Base-by-base conservation (phyloP, 1,284 basidiomycete genomes). In the Cutaneotrichosporon curvatum region DNA sequence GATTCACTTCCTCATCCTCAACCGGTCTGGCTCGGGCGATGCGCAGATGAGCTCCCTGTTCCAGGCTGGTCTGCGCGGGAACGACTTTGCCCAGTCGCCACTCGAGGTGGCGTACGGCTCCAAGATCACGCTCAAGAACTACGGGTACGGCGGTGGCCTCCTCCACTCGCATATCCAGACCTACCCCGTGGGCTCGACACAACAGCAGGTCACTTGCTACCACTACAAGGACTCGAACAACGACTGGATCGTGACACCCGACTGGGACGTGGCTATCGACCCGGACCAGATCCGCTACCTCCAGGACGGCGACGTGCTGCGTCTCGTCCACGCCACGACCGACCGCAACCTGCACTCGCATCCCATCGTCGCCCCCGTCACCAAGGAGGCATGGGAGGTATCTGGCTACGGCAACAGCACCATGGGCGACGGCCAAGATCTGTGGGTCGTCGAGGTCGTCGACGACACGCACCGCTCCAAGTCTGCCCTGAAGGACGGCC, bases 151-250 rank as follows among this genome's bases (percentile, higher is more conserved):
- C 25, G 94, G 94, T 46, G 94, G 95, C 34, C 78, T 98, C 4
- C 76, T 98, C 1, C 95, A 98, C 70, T 97, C 94, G 12, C 95
- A 98, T 71, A 79, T 94, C 18, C 94, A 97, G 68, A 85, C 87
- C 0, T 97, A 84, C 68, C 95, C 95, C 0, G 77, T 82, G 15
- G 94, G 92, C n/a, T 95, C 89, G 0, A 75, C 78, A 48, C 92
- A 98, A 68, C 94, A 97, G 65, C 95, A 98, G 72, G 84, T 98
- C 11, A 99, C 94, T 0, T 98, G 94, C 74, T 98, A 98, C 71
- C 94, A 98, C 75, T 97, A 98, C 81, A 95, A 94, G 74, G 94
- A 98, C 71, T 81, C 83, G 48, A 98, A 98, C 78, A 98, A 98
- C 73, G 80, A 97, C 45, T 98, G 89, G 84, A 63, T 78, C 34